phyloP scores from a whole-genome alignment of 1,139 yeast genomes.

The Taphrina flavorubra region DNA sequence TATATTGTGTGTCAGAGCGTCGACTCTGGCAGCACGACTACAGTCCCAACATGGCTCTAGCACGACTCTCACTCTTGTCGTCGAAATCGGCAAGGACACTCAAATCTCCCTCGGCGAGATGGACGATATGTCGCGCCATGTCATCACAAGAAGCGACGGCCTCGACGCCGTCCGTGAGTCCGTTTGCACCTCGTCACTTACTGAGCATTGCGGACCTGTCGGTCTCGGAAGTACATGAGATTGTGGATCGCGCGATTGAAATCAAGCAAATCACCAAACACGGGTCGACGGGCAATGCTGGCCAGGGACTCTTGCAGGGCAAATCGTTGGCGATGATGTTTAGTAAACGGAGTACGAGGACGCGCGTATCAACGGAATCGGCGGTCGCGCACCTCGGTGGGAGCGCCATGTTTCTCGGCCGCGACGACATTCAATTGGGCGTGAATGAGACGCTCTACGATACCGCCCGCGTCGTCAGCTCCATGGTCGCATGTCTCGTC shows the following conservation, averaged over 20 bases:
- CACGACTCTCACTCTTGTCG: background rate
- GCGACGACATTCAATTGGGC: slow-evolving; percentile 96
- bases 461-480: slow-evolving; percentile 83
- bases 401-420: slow-evolving; percentile 93
- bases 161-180: slow-evolving; percentile 34
- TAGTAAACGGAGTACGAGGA: slow-evolving; percentile 90
- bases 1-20: no score
- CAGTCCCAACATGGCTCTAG: background rate
- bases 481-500: slow-evolving; percentile 93
- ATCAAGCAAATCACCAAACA: slow-evolving; percentile 65
- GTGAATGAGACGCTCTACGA: slow-evolving; percentile 86
- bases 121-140: background rate
- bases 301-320: slow-evolving; percentile 55
- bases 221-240: slow-evolving; percentile 64
- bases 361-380: slow-evolving; percentile 92
- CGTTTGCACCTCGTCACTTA: slow-evolving; percentile 59
- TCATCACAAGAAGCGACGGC: slow-evolving; percentile 24
- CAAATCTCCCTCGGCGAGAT: background rate
- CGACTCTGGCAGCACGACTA: background rate
- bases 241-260: slow-evolving; percentile 68
- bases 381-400: slow-evolving; percentile 94
- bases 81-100: background rate
- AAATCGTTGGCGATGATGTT: slow-evolving; percentile 82
- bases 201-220: slow-evolving; percentile 72
- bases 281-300: slow-evolving; percentile 50